These are phyloP conservation scores for Penicilliopsis zonata DNA, from an alignment of 495 filamentous ascomycete genomes.

Conservation along the genomic window DNA sequence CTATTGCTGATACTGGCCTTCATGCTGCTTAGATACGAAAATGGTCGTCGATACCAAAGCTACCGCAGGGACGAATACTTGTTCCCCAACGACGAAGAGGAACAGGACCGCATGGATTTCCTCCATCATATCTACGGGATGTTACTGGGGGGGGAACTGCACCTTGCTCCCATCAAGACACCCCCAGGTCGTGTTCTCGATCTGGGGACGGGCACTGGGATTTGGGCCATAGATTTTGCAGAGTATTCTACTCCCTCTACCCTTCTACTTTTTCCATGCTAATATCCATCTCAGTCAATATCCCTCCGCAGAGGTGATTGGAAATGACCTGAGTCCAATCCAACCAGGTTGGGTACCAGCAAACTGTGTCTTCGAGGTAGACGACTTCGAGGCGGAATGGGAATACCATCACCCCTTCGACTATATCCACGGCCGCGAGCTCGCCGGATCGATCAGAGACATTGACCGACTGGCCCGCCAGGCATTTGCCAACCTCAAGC, in stretches of 20 bases:
- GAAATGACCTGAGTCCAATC: slow-evolving; percentile 48
- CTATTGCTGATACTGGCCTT: too few species aligned
- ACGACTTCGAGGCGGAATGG: slow-evolving; percentile 51
- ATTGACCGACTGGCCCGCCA: slow-evolving; percentile 37
- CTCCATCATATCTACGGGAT: slow-evolving; percentile 41
- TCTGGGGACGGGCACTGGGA: slow-evolving; percentile 52
- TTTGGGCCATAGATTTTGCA: slow-evolving; percentile 55
- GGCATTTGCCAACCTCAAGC: slow-evolving; percentile 14
- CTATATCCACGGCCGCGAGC: slow-evolving; percentile 49
- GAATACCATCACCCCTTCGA: slow-evolving; percentile 39
- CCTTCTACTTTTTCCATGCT: neutral
- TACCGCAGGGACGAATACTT: slow-evolving; percentile 21
- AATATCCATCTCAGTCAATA: slow-evolving; percentile 22
- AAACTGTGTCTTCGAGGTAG: slow-evolving; percentile 52
- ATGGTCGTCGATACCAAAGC: slow-evolving; percentile 21
- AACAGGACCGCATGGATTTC: slow-evolving; percentile 63
- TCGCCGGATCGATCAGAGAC: slow-evolving; percentile 46
- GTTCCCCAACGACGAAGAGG: slow-evolving; percentile 33
- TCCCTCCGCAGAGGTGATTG: slow-evolving; percentile 39
- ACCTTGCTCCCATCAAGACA: slow-evolving; percentile 38
- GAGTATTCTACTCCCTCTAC: slow-evolving; percentile 27
- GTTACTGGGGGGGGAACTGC: slow-evolving; percentile 40
- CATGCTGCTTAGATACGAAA: too few species aligned
- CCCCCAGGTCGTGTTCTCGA: slow-evolving; percentile 39
- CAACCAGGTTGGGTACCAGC: slow-evolving; percentile 47